Percentiles rank a stretch among this genome's conserved stretches.
These are phyloP conservation scores for Carex myosuroides DNA, from an alignment of 176 grass and related monocot genomes.

Conservation along the genomic window DNA sequence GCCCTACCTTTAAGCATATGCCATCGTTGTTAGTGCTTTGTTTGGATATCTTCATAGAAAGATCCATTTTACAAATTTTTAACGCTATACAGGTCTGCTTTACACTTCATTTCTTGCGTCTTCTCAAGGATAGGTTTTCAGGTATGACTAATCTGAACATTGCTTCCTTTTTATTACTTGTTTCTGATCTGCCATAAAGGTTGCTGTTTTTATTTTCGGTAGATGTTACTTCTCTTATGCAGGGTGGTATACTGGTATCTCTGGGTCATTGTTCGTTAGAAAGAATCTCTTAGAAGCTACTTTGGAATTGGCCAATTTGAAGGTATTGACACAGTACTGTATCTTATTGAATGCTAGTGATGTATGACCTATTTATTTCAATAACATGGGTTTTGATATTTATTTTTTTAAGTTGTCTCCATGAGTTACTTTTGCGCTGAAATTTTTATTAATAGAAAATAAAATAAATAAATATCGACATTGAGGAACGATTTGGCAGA, in stretches of 20 bases:
- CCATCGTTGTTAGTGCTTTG: conserved; percentile 39
- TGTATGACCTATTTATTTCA: background rate
- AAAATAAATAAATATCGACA: no score
- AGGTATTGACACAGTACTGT: conserved; percentile 39
- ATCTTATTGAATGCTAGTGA: background rate
- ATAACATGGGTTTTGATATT: background rate
- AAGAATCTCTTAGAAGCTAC: conserved; percentile 73
- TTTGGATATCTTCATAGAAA: conserved; percentile 11
- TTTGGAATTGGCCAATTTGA: conserved; percentile 54
- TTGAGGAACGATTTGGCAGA: no score
- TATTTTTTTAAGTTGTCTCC: background rate
- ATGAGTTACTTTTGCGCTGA: conserved; percentile 1
- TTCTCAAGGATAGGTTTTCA: conserved; percentile 77
- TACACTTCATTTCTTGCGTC: conserved; percentile 80
- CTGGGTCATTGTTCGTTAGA: conserved; percentile 54
- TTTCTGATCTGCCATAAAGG: conserved; percentile 4
- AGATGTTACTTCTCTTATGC: conserved; percentile 13
- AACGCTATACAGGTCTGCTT: conserved; percentile 49
- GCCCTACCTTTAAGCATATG: conserved; percentile 76
- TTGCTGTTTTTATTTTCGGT: background rate
- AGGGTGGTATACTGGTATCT: conserved; percentile 46
- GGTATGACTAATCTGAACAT: conserved; percentile 45
- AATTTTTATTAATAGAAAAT: no score
- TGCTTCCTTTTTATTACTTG: conserved; percentile 16
- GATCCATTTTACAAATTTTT: conserved; percentile 24